A percentile compares a stretch with the other conserved stretches of the same genome.
These are phyloP conservation scores for Fusarium buxicola DNA, from an alignment of 2,329 filamentous ascomycete species.

Conservation along the genomic window DNA sequence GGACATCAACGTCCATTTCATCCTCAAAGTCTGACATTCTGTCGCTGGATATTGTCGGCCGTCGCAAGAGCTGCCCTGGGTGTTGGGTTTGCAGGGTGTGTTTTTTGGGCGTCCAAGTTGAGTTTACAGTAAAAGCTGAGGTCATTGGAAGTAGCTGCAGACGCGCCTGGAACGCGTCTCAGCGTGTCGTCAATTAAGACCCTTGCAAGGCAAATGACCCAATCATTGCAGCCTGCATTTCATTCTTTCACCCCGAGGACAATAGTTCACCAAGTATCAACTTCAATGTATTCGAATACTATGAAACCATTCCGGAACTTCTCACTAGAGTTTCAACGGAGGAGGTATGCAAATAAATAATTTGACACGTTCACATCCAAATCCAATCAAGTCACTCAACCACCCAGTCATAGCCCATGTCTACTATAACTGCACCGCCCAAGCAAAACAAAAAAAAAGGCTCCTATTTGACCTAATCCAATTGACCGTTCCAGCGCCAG, in stretches of 20 bases:
- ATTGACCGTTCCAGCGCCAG: slow-evolving; percentile 35
- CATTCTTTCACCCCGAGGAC: too few relatives aligned
- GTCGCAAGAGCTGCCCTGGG: neutral
- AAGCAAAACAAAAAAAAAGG: too few relatives aligned
- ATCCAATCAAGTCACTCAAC: slow-evolving; percentile 1
- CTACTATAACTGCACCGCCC: slow-evolving; percentile 19
- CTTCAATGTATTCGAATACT: neutral
- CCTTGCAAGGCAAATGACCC: slow-evolving; percentile 24
- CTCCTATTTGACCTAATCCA: slow-evolving; percentile 11
- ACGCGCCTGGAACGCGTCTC: slow-evolving; percentile 49
- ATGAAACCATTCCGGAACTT: neutral
- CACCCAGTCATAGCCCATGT: slow-evolving; percentile 13
- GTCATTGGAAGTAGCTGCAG: slow-evolving; percentile 46
- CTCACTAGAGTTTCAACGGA: neutral
- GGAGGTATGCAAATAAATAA: too few relatives aligned
- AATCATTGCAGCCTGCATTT: slow-evolving; percentile 19
- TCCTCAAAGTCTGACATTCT: slow-evolving; percentile 71
- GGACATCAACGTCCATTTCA: slow-evolving; percentile 70
- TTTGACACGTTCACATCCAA: neutral
- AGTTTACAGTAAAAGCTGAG: slow-evolving; percentile 31
- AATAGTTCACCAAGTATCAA: neutral
- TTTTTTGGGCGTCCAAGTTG: slow-evolving; percentile 11
- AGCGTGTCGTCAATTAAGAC: slow-evolving; percentile 48
- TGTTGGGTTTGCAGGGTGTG: neutral
- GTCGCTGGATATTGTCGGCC: neutral